Conservation (phyloP, 1,139 yeast genomes). For the Arxiozyma slooffiae region DNA sequence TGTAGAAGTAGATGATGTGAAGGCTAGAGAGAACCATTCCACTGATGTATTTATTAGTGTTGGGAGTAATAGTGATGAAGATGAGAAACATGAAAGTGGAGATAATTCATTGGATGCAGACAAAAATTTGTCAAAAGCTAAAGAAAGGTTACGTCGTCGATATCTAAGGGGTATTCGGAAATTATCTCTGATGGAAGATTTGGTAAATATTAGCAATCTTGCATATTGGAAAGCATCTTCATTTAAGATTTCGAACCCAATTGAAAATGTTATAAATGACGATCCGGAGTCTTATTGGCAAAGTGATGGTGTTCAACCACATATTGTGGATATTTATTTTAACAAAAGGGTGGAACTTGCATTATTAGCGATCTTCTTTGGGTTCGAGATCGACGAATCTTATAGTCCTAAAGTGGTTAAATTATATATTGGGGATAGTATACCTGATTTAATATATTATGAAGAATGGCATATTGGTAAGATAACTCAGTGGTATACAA, state of each 20-base stretch:
- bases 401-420: conserved; percentile 76
- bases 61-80: background rate
- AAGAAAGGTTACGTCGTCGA: background rate
- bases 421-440: conserved; percentile 75
- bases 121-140: background rate
- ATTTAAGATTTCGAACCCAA: conserved; percentile 60
- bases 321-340: conserved; percentile 69
- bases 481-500: conserved; percentile 81
- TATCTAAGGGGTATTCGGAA: background rate
- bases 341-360: conserved; percentile 66
- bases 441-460: conserved; percentile 73
- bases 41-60: background rate
- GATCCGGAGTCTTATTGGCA: conserved; percentile 82
- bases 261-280: conserved; percentile 63
- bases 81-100: background rate
- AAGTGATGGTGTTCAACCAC: conserved; percentile 93
- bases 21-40: background rate
- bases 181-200: conserved; percentile 10
- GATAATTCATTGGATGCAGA: background rate
- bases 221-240: conserved; percentile 87
- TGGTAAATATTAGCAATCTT: conserved; percentile 61
- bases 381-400: conserved; percentile 72
- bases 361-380: conserved; percentile 52
- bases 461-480: conserved; percentile 54
- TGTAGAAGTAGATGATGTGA: background rate